Evolutionary conservation across 2,329 filamentous ascomycete genomes (phyloP).

Genomic region (Aspergillus intermedius): DNA sequence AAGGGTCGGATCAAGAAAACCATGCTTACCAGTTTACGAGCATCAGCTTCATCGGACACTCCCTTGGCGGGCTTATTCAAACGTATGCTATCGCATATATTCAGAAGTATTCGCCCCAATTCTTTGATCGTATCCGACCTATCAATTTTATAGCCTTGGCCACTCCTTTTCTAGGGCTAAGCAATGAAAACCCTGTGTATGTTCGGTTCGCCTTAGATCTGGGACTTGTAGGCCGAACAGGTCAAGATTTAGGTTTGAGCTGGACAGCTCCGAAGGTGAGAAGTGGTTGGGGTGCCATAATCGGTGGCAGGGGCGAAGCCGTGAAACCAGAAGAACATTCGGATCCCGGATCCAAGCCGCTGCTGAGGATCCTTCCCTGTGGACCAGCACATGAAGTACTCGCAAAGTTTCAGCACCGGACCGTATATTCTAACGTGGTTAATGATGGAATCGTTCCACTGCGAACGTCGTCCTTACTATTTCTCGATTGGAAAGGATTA

Average conservation of each 20-base stretch:
- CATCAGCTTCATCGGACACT: constrained; percentile 92
- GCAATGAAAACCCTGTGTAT: constrained; percentile 96
- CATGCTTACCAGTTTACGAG: constrained; percentile 76
- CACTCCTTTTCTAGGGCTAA: constrained; percentile 81
- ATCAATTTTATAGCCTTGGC: constrained; percentile 87
- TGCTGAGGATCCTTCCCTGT: constrained; percentile 81
- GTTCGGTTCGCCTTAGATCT: constrained; percentile 96
- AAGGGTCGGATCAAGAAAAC: constrained; percentile 39
- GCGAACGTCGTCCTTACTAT: constrained; percentile 90
- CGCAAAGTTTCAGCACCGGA: constrained; percentile 81
- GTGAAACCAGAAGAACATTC: constrained; percentile 48
- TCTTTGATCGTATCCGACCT: constrained; percentile 79
- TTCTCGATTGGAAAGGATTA: constrained; percentile 92
- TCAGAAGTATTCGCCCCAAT: constrained; percentile 86
- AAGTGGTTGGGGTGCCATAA: constrained; percentile 82
- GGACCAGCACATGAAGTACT: constrained; percentile 84
- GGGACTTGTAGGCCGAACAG: constrained; percentile 89
- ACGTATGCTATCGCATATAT: constrained; percentile 96
- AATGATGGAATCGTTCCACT: constrained; percentile 96
- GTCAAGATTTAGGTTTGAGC: constrained; percentile 87
- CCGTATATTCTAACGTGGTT: constrained; percentile 92
- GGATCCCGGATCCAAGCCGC: constrained; percentile 79
- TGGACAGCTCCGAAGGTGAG: constrained; percentile 84
- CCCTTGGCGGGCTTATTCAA: constrained; percentile 80
- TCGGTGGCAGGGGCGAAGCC: constrained; percentile 65